These are phyloP conservation scores for Cladochytrium replicatum DNA, from an alignment of 192 early-diverging fungal species.

Conservation along the genomic window DNA sequence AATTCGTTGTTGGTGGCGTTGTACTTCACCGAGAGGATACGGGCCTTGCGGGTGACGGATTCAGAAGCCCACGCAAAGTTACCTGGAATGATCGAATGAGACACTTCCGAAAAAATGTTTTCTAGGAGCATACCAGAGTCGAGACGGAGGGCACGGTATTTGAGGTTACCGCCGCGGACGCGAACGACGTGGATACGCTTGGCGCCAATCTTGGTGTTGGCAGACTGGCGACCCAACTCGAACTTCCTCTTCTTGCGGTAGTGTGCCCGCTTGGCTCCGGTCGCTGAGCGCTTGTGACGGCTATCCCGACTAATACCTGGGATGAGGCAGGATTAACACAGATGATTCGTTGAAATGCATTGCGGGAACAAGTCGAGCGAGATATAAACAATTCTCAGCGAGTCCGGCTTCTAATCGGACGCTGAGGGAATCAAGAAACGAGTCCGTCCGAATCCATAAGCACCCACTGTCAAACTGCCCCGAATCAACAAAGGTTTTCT, in stretches of 20 bases:
- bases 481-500: too few relatives aligned
- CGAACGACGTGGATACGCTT: slow-evolving; percentile 95
- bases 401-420: too few relatives aligned
- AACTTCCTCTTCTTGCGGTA: slow-evolving; percentile 99
- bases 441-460: too few relatives aligned
- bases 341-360: too few relatives aligned
- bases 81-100: slow-evolving; percentile 36
- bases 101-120: slow-evolving; percentile 19
- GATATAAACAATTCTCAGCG: too few relatives aligned
- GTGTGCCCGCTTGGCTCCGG: slow-evolving; percentile 97
- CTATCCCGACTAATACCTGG: slow-evolving; percentile 99
- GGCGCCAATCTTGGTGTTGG: slow-evolving; percentile 93
- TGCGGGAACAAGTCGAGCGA: too few relatives aligned
- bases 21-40: slow-evolving; percentile 92
- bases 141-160: slow-evolving; percentile 95
- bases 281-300: slow-evolving; percentile 96
- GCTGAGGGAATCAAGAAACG: too few relatives aligned
- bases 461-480: too few relatives aligned
- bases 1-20: slow-evolving; percentile 99
- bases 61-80: slow-evolving; percentile 99
- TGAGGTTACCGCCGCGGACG: slow-evolving; percentile 97
- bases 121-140: slow-evolving; percentile 68
- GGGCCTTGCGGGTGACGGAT: slow-evolving; percentile 88
- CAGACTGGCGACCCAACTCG: slow-evolving; percentile 97
- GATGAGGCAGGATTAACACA: too few relatives aligned